Percentiles rank a stretch among this genome's conserved stretches.
Evolutionary conservation across 1,284 basidiomycete species (phyloP).

Genomic region (Cutaneotrichosporon dermatis): DNA sequence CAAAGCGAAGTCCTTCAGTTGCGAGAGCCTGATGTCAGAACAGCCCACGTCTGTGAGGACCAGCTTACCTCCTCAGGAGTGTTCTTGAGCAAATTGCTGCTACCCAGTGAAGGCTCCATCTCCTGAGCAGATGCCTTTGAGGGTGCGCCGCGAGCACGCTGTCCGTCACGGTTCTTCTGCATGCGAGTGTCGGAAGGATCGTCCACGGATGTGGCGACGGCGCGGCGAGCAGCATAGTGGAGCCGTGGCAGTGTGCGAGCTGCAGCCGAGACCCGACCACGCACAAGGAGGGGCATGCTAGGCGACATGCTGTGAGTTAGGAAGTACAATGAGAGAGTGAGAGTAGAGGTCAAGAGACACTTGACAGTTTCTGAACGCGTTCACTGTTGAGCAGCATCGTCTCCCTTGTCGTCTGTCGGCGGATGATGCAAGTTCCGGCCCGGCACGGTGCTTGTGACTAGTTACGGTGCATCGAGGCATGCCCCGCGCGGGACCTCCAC

Average conservation of each 20-base stretch:
- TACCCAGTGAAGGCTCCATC: slow-evolving; percentile 33
- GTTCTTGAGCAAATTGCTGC: slow-evolving; percentile 30
- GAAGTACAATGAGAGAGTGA: neutral
- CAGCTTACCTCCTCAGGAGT: slow-evolving; percentile 25
- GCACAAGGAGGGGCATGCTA: slow-evolving; percentile 1
- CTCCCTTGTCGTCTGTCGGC: neutral
- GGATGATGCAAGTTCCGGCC: slow-evolving; percentile 3
- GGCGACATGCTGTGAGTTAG: neutral
- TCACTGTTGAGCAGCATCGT: too few relatives aligned
- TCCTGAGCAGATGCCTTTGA: slow-evolving; percentile 12
- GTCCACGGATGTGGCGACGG: slow-evolving; percentile 11
- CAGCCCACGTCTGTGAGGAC: too few relatives aligned
- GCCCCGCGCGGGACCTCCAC: neutral
- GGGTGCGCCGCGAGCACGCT: slow-evolving; percentile 6
- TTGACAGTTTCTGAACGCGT: too few relatives aligned
- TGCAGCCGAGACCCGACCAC: neutral
- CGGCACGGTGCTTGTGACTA: slow-evolving; percentile 4
- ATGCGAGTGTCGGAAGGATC: slow-evolving; percentile 10
- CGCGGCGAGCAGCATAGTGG: neutral
- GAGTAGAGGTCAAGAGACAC: neutral
- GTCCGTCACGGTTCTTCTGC: slow-evolving; percentile 8
- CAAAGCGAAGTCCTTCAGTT: slow-evolving; percentile 66
- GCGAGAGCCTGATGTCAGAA: slow-evolving; percentile 54
- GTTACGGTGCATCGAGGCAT: neutral
- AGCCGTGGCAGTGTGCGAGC: neutral